Evolutionary conservation across 129 eudicot species (phyloP).

Genomic region (Flaveria robusta): DNA sequence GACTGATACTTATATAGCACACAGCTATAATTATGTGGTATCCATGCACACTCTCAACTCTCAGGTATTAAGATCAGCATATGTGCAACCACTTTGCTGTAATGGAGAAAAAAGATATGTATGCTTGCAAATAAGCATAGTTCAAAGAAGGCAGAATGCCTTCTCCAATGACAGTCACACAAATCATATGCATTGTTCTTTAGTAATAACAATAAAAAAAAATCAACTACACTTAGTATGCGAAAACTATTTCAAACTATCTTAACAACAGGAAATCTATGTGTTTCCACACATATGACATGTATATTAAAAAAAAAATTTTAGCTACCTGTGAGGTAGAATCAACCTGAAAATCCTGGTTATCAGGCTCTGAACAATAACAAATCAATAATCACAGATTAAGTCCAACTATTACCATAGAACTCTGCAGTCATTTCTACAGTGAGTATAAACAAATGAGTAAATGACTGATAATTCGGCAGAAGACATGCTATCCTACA

Average conservation of each 20-base stretch:
- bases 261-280: background rate
- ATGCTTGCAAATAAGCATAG: conserved; percentile 16
- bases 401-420: conserved; percentile 17
- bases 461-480: background rate
- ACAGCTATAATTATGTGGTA: conserved; percentile 8
- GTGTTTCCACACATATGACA: background rate
- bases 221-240: background rate
- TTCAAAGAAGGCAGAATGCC: background rate
- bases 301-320: conserved; percentile 18
- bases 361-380: conserved; percentile 10
- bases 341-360: conserved; percentile 13
- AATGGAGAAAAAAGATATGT: background rate
- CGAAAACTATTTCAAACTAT: background rate
- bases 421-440: conserved; percentile 17
- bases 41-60: conserved; percentile 20
- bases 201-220: background rate
- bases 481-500: background rate
- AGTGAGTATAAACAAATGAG: background rate
- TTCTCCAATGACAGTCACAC: conserved; percentile 15
- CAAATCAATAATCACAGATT: conserved; percentile 21
- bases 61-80: conserved; percentile 5
- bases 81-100: background rate
- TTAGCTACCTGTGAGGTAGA: conserved; percentile 22
- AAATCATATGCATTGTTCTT: background rate
- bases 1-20: background rate